Evolutionary conservation across 2,329 filamentous ascomycete genomes (phyloP), one percentile per base, ranked within the genome.

Genomic region (Dryadomyces quercus-mongolicae): DNA sequence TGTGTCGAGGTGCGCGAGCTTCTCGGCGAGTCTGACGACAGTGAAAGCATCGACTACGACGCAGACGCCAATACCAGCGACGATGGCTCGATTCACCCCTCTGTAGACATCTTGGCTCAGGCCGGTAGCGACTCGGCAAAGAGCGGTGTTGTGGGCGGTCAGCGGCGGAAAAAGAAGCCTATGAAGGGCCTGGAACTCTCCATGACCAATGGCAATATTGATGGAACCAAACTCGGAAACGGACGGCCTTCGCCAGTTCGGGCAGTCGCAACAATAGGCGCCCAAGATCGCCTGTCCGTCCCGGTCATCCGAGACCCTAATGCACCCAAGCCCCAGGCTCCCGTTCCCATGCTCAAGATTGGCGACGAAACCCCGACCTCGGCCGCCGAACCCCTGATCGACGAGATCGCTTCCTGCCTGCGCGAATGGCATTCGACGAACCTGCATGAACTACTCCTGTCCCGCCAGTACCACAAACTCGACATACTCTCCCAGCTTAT

Each of bases 361-460:
- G 93, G 93, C 56, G 93, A 98, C 65, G 93, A 98, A 72, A 95
- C 90, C 2, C 88, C 91, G 1, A 95, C 89, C 0, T 96, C 90
- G 6, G 76, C 81, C 16, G 84, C 87, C 9, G 94, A 98, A 67
- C 93, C 93, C 2, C 71, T 98, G 57, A 91, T 98, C 22, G 93
- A 98, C 69, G 93, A 98, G 68, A 97, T 98, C 62, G 91, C 93
- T 15, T 96, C 91, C 3, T 98, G 93, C 66, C 72, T 98, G 59
- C 82, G 93, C 62, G 93, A 98, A 76, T 98, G 93, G 94, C 92
- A 98, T 71, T 95, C 93, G 20, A 95, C 91, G 18, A 94, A 96
- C 65, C 77, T 98, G 16, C 94, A 98, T 70, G 89, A 95, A 66
- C 76, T 97, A 22, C 77, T 98, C 1, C 78, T 98, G 9, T 82